phyloP scores from a whole-genome alignment of 1,284 basidiomycete species.

The Schizophyllum amplum region DNA sequence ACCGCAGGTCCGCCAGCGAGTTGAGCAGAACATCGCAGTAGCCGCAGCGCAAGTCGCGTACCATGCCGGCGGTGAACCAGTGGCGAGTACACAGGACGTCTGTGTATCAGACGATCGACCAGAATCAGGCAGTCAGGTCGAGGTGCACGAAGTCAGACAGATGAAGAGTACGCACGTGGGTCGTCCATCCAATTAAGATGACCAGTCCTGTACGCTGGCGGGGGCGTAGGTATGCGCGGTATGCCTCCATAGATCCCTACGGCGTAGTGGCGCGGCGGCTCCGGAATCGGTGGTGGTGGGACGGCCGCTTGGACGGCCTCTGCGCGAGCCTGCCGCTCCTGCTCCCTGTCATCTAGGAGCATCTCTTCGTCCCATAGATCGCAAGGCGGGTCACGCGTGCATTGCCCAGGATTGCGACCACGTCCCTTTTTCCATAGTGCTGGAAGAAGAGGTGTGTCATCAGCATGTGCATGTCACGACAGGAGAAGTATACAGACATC shows the following conservation, averaged over 20 bases:
- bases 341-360: conserved; percentile 28
- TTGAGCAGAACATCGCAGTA: conserved; percentile 27
- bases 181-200: conserved; percentile 27
- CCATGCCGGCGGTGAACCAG: conserved; percentile 28
- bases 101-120: no score
- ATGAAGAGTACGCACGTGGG: conserved; percentile 17
- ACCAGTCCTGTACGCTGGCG: conserved; percentile 3
- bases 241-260: not conserved
- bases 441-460: conserved; percentile 29
- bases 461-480: conserved; percentile 34
- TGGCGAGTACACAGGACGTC: conserved; percentile 24
- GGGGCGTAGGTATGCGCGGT: conserved; percentile 1
- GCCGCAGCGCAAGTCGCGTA: conserved; percentile 25
- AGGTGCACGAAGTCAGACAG: not conserved
- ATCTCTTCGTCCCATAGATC: conserved; percentile 33
- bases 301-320: no score
- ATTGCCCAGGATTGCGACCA: conserved; percentile 11
- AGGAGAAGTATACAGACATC: conserved; percentile 10
- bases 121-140: no score
- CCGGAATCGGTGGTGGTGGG: no score
- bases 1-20: conserved; percentile 27
- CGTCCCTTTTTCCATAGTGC: conserved; percentile 17
- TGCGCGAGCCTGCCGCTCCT: conserved; percentile 9
- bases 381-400: conserved; percentile 28
- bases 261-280: no score